phyloP scores from a whole-genome alignment of 352 stramenopile genomes.

The Peronospora destructor region DNA sequence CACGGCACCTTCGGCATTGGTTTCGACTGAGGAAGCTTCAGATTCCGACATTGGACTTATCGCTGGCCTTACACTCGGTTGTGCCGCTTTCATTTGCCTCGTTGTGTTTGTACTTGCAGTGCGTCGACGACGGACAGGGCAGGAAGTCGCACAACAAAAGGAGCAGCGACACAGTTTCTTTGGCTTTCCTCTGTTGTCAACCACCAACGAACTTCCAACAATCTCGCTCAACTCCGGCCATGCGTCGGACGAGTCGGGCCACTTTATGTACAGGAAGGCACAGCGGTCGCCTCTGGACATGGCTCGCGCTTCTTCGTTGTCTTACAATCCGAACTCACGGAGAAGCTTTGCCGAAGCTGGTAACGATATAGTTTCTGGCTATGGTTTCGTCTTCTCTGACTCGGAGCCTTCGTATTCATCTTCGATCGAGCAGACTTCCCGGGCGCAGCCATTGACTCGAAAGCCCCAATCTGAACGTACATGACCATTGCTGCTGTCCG shows the following conservation, averaged over 20 bases:
- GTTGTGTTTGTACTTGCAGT: no score
- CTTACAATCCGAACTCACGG: slow-evolving; percentile 27
- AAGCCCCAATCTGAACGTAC: no score
- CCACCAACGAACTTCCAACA: slow-evolving; percentile 35
- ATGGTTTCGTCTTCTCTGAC: slow-evolving; percentile 39
- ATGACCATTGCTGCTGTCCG: no score
- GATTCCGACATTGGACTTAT: slow-evolving; percentile 21
- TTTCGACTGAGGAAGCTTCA: no score
- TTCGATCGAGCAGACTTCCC: no score
- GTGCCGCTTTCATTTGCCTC: slow-evolving; percentile 11
- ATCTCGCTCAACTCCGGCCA: not conserved
- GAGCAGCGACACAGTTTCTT: slow-evolving; percentile 27
- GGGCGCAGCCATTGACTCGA: no score
- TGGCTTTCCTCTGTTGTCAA: slow-evolving; percentile 31
- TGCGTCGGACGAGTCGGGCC: slow-evolving; percentile 36
- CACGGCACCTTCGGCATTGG: no score
- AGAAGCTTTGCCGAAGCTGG: slow-evolving; percentile 8
- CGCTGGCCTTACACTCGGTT: slow-evolving; percentile 30
- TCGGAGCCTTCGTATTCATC: not conserved
- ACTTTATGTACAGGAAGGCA: slow-evolving; percentile 51
- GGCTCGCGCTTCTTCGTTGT: slow-evolving; percentile 34
- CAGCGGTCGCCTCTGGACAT: slow-evolving; percentile 32
- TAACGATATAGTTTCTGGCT: slow-evolving; percentile 25
- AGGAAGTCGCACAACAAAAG: slow-evolving; percentile 18
- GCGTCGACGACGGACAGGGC: slow-evolving; percentile 14